Evolutionary conservation across 2,329 filamentous ascomycete species (phyloP), one percentile per base, ranked within the genome.

Genomic region (Fusarium dlaminii): DNA sequence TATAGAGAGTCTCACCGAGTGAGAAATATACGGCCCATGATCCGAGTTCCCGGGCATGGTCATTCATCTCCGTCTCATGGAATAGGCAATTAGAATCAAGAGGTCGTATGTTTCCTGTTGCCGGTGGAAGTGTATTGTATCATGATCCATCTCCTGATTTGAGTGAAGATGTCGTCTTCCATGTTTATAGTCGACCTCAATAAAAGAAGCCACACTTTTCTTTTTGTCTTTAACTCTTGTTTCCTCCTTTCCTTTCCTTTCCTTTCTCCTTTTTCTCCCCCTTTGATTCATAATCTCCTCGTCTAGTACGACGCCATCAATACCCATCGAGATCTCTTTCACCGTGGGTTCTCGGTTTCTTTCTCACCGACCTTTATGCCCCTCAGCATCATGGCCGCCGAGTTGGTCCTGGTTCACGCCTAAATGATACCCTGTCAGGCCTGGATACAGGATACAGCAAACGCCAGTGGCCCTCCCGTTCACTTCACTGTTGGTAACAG

Each of bases 91-190:
- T 45, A 39, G 29, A 24, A 36, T 51, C 20, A 49, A 46, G 42
- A 17, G 39, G 62, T 71, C 67, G 67, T 70, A 70, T 70, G 58
- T 70, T 70, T 52, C n/a, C 39, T 69, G 55, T 56, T 62, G 37
- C 57, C 48, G 48, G 42, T 64, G 58, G 54, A 63, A 24, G 18
- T 55, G 57, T 20, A 46, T 55, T 63, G 52, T 69, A 68, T 63
- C 60, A 64, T 68, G 67, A 70, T 67, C 57, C 40, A 43, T 74
- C 71, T 72, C 64, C 68, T 72, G 68, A 69, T 57, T 14, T 60
- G 37, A 36, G n/a, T 43, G 27, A 55, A 37, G 39, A 29, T 45
- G 40, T 32, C 43, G 22, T 72, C 30, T 60, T 55, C 59, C 48
- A 37, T 27, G 49, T 29, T 54, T 29, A n/a, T 27, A 39, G 48